A percentile compares a stretch with the other conserved stretches of the same genome.
Evolutionary conservation across 352 stramenopile genomes (phyloP).

Genomic region (Pythium vanterpoolii): DNA sequence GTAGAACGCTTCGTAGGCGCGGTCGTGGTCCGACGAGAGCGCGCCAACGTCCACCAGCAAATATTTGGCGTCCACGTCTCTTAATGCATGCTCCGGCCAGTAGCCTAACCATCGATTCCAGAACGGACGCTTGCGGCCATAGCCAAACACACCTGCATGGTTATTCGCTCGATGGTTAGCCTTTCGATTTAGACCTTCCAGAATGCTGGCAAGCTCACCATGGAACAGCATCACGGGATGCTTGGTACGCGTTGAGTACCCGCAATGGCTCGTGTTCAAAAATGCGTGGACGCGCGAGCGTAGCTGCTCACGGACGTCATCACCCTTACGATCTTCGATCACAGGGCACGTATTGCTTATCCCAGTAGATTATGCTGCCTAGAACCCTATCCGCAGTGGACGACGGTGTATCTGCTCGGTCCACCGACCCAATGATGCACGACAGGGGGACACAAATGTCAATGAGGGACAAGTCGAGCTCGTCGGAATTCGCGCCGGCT

Average conservation of each 20-base stretch:
- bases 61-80: conserved; percentile 52
- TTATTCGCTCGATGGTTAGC: conserved; percentile 17
- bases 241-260: conserved; percentile 16
- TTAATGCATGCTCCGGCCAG: not conserved
- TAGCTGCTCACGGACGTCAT: not conserved
- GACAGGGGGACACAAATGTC: not conserved
- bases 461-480: not conserved
- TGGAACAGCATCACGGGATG: conserved; percentile 32
- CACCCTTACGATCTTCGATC: conserved; percentile 3
- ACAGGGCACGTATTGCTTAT: not conserved
- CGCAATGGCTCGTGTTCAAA: not conserved
- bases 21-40: conserved; percentile 65
- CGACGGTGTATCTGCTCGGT: not conserved
- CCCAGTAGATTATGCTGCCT: conserved; percentile 4
- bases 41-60: conserved; percentile 53
- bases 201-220: conserved; percentile 2
- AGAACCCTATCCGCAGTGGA: conserved; percentile 11
- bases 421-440: not conserved
- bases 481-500: not conserved
- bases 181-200: not conserved
- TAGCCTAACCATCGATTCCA: conserved; percentile 29
- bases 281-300: not conserved
- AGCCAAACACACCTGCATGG: conserved; percentile 48
- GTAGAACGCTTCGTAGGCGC: conserved; percentile 63
- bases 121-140: conserved; percentile 38